Conservation (phyloP, 2,329 filamentous ascomycete species). For the Elsinoe batatas region DNA sequence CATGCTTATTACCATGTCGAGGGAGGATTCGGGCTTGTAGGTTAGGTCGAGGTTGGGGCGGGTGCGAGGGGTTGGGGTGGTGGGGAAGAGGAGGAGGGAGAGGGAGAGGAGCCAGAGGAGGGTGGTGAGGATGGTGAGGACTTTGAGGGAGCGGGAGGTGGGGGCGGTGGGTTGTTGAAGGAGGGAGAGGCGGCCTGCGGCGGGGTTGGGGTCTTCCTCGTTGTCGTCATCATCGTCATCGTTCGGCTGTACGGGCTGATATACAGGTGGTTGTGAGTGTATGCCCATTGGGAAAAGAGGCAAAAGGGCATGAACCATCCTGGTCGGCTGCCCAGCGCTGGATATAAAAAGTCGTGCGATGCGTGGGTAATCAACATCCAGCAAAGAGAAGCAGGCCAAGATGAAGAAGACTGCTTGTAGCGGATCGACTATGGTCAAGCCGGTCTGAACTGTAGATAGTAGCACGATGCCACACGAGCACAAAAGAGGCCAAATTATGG, state of each 20-base stretch:
- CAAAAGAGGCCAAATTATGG: slow-evolving; percentile 5
- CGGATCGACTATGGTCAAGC: background rate
- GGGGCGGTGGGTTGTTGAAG: background rate
- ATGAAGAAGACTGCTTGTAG: background rate
- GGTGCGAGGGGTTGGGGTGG: background rate
- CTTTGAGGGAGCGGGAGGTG: background rate
- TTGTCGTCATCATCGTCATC: background rate
- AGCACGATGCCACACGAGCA: slow-evolving; percentile 1
- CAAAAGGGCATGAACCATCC: background rate
- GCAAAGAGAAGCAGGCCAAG: background rate
- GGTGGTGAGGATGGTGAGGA: background rate
- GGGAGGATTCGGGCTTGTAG: slow-evolving; percentile 19
- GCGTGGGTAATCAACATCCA: slow-evolving; percentile 2
- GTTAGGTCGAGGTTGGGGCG: slow-evolving; percentile 16
- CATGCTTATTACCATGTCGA: slow-evolving; percentile 32
- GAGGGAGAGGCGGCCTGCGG: background rate
- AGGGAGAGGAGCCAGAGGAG: background rate
- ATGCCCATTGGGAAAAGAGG: background rate
- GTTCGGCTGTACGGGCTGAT: background rate
- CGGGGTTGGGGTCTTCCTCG: background rate
- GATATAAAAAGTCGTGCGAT: background rate
- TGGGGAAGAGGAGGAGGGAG: background rate
- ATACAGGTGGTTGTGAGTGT: background rate
- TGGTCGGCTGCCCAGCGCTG: background rate
- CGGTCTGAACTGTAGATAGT: background rate